Percentiles rank a stretch among this genome's conserved stretches.
Evolutionary conservation across 2,329 filamentous ascomycete genomes (phyloP).

Genomic region (Penicillium sp.): DNA sequence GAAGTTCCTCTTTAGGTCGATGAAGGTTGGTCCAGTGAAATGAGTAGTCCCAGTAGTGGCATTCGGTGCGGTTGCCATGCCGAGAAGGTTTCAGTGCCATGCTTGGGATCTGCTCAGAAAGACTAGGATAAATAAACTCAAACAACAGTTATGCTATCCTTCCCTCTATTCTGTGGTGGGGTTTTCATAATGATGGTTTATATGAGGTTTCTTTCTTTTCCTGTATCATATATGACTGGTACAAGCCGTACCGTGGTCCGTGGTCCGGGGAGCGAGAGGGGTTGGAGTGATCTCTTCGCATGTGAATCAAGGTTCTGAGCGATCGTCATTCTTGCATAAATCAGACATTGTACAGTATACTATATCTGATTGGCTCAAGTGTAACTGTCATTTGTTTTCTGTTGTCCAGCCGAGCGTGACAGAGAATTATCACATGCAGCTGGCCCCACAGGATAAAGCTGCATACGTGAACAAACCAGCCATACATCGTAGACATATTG

Average conservation of each 20-base stretch:
- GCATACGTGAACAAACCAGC: background rate
- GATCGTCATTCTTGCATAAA: slow-evolving; percentile 11
- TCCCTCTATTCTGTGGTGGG: background rate
- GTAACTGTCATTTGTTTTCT: background rate
- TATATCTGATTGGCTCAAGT: background rate
- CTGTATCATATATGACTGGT: background rate
- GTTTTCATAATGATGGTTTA: background rate
- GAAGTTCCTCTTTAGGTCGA: slow-evolving; percentile 58
- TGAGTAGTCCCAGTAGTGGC: slow-evolving; percentile 59
- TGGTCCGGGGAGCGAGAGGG: slow-evolving; percentile 20
- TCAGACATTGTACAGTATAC: background rate
- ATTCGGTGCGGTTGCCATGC: slow-evolving; percentile 19
- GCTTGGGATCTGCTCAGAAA: background rate
- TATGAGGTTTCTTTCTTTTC: background rate
- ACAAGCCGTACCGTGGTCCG: slow-evolving; percentile 19
- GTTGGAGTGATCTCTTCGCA: slow-evolving; percentile 14
- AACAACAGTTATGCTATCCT: background rate
- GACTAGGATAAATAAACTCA: background rate
- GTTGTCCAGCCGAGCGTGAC: background rate
- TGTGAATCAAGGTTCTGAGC: slow-evolving; percentile 13
- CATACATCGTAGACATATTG: background rate
- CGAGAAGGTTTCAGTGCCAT: slow-evolving; percentile 17
- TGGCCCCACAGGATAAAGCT: background rate
- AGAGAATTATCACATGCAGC: background rate
- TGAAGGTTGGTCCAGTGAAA: slow-evolving; percentile 71